Evolutionary conservation across 352 stramenopile species (phyloP).

Genomic region (Pythium coloratum): DNA sequence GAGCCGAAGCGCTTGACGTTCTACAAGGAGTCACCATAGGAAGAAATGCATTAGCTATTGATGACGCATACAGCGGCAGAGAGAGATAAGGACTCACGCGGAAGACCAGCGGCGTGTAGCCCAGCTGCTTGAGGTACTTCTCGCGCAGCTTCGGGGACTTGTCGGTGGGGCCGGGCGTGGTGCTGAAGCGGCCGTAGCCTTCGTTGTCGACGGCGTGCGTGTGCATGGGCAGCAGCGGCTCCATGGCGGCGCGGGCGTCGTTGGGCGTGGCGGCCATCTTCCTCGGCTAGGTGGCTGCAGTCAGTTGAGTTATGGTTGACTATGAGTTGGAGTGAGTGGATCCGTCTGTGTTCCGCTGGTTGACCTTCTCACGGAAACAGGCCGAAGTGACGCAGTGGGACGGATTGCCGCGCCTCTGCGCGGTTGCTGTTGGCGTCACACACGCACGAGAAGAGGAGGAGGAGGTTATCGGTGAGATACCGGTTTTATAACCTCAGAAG

Average conservation of each 20-base stretch:
- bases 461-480: not conserved
- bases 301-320: not conserved
- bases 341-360: conserved; percentile 10
- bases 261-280: conserved; percentile 2
- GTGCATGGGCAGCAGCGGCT: conserved; percentile 56
- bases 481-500: not conserved
- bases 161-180: conserved; percentile 12
- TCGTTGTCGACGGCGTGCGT: conserved; percentile 32
- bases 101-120: conserved; percentile 83
- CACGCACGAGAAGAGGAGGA: not conserved
- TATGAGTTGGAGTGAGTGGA: not conserved
- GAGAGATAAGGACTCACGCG: conserved; percentile 37
- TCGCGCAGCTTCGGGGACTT: conserved; percentile 56
- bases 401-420: not conserved
- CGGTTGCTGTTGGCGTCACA: not conserved
- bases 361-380: not conserved
- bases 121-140: conserved; percentile 71
- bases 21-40: conserved; percentile 24
- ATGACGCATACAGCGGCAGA: not conserved
- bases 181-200: conserved; percentile 21
- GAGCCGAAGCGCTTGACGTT: conserved; percentile 72
- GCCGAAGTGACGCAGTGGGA: not conserved
- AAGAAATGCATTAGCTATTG: not conserved
- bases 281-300: not conserved
- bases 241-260: conserved; percentile 21